Conservation (phyloP, 495 filamentous ascomycete species). For the Platismatia glauca region DNA sequence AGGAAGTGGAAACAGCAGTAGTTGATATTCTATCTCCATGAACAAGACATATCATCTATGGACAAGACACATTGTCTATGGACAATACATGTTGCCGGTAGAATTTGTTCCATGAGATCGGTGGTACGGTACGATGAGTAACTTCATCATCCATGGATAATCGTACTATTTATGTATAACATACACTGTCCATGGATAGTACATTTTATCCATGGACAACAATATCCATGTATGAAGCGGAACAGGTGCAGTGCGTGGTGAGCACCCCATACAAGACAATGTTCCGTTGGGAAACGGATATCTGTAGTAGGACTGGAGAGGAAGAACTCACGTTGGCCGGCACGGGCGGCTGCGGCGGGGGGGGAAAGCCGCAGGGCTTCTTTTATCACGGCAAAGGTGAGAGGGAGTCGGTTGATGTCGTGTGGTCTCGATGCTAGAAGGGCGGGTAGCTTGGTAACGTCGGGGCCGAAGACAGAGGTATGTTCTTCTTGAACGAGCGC, state of each 20-base stretch:
- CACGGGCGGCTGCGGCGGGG: constrained; percentile 31
- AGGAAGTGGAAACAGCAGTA: no score
- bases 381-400: constrained; percentile 40
- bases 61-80: no score
- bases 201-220: no score
- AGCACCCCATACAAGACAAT: background rate
- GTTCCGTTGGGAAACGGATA: background rate
- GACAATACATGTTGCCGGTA: no score
- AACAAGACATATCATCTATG: no score
- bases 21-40: no score
- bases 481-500: constrained; percentile 37
- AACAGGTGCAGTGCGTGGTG: constrained; percentile 24
- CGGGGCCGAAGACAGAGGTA: constrained; percentile 29
- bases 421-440: constrained; percentile 27
- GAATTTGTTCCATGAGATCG: no score
- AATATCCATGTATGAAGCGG: no score
- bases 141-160: no score
- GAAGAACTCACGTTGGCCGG: constrained; percentile 11
- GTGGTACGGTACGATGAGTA: no score
- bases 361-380: constrained; percentile 39
- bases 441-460: constrained; percentile 24
- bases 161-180: no score
- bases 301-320: background rate
- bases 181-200: no score
- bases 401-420: constrained; percentile 34